Evolutionary conservation across 2,329 filamentous ascomycete genomes (phyloP).

Genomic region (Calonectria pseudoturangicola): DNA sequence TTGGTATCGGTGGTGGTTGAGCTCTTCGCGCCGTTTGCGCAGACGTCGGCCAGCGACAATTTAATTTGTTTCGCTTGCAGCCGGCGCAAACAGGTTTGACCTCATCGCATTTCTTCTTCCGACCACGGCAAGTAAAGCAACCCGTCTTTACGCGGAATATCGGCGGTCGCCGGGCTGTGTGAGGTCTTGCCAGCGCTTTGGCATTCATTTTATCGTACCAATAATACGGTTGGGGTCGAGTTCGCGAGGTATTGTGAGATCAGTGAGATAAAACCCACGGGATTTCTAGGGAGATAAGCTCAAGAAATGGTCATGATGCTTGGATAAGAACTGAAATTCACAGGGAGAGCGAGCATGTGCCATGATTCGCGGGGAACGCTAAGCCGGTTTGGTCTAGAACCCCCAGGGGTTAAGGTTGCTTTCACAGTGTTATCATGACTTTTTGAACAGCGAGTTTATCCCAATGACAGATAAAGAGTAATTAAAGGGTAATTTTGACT

Average conservation of each 20-base stretch:
- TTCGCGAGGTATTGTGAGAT: not conserved
- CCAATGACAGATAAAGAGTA: not conserved
- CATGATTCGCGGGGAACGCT: conserved; percentile 25
- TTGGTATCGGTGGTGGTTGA: not conserved
- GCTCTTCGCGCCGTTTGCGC: conserved; percentile 6
- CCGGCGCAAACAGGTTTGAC: conserved; percentile 59
- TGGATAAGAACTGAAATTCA: conserved; percentile 16
- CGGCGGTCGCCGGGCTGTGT: conserved; percentile 16
- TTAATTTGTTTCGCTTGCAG: conserved; percentile 55
- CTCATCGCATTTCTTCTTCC: conserved; percentile 66
- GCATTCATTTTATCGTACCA: not conserved
- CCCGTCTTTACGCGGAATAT: conserved; percentile 50
- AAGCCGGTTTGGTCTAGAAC: conserved; percentile 5
- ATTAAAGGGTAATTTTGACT: not conserved
- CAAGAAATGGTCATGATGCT: conserved; percentile 9
- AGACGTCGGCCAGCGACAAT: conserved; percentile 46
- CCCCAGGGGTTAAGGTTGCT: not conserved
- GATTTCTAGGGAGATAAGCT: conserved; percentile 7
- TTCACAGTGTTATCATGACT: not conserved
- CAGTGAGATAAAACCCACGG: not conserved
- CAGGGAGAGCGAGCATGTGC: conserved; percentile 15
- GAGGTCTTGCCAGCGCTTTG: not conserved
- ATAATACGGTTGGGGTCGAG: too few relatives aligned
- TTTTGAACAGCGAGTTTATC: not conserved
- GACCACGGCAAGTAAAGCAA: conserved; percentile 62